Conservation (phyloP, 177 flowering plant genomes). For the Tripterygium wilfordii region DNA sequence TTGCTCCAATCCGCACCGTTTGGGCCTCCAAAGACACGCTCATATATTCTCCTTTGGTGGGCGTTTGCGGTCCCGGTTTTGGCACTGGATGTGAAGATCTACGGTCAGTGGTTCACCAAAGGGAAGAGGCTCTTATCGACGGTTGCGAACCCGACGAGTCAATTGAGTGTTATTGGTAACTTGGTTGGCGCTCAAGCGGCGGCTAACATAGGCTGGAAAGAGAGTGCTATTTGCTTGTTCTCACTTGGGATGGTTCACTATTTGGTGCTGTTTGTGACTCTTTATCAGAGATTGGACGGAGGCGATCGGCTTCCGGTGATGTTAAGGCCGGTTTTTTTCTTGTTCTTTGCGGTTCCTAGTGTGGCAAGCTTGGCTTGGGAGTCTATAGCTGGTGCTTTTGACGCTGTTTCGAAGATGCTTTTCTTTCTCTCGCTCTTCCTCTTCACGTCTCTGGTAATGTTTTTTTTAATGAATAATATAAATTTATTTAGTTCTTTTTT, state of each 20-base stretch:
- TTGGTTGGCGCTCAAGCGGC: constrained; percentile 42
- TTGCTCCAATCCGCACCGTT: constrained; percentile 35
- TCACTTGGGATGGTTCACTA: constrained; percentile 47
- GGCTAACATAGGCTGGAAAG: constrained; percentile 51
- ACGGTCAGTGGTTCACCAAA: constrained; percentile 67
- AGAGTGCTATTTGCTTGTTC: constrained; percentile 42
- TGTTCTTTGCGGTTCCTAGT: constrained; percentile 63
- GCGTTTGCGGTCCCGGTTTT: constrained; percentile 32
- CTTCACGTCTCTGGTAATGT: constrained; percentile 56
- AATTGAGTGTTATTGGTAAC: constrained; percentile 56
- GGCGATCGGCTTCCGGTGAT: constrained; percentile 32
- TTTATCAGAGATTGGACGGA: too few relatives aligned
- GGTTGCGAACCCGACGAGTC: constrained; percentile 65
- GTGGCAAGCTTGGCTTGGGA: constrained; percentile 59
- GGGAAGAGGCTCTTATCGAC: constrained; percentile 38
- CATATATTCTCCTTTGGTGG: constrained; percentile 33
- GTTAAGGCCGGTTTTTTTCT: constrained; percentile 51
- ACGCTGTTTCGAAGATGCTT: constrained; percentile 40
- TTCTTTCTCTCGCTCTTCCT: constrained; percentile 58
- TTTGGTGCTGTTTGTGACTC: too few relatives aligned
- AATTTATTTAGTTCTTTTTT: too few relatives aligned
- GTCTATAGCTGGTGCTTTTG: constrained; percentile 47
- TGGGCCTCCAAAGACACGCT: constrained; percentile 3
- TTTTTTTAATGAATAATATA: too few relatives aligned
- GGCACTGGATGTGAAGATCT: constrained; percentile 48